Evolutionary conservation across 169 alveolate genomes (phyloP).

Genomic region (Plasmodium malariae): DNA sequence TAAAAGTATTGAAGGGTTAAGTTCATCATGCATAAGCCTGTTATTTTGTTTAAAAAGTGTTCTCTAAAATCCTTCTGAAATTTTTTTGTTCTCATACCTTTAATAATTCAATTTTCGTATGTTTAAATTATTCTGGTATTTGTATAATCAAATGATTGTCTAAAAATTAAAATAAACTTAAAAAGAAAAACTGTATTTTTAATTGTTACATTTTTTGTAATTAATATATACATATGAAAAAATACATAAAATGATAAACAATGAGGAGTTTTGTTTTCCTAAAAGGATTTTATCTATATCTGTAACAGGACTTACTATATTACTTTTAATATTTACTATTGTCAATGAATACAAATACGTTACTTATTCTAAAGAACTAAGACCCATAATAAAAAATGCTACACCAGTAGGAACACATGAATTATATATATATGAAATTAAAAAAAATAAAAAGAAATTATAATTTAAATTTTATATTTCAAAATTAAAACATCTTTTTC

Average conservation of each 20-base stretch:
- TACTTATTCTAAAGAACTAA: slow-evolving; percentile 71
- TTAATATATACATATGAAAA: background rate
- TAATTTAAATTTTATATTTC: background rate
- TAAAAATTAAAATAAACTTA: slow-evolving; percentile 18
- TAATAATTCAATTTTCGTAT: background rate
- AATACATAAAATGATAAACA: slow-evolving; percentile 53
- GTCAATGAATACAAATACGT: slow-evolving; percentile 64
- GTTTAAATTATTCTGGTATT: background rate
- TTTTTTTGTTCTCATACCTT: slow-evolving; percentile 28
- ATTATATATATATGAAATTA: background rate
- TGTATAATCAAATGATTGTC: slow-evolving; percentile 60
- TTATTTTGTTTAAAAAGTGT: slow-evolving; percentile 12
- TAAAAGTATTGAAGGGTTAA: background rate
- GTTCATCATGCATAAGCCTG: slow-evolving; percentile 3
- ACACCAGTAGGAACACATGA: slow-evolving; percentile 41
- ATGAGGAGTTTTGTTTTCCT: slow-evolving; percentile 68
- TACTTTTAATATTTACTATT: slow-evolving; percentile 44
- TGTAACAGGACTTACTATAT: slow-evolving; percentile 56
- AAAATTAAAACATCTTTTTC: slow-evolving; percentile 12
- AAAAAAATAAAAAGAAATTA: background rate
- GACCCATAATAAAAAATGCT: slow-evolving; percentile 75
- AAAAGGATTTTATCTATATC: slow-evolving; percentile 67
- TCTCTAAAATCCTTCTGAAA: slow-evolving; percentile 22
- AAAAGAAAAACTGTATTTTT: background rate
- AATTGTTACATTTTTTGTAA: slow-evolving; percentile 14